Conservation (phyloP, 805 yeast species). For the Metschnikowia koreensis region DNA sequence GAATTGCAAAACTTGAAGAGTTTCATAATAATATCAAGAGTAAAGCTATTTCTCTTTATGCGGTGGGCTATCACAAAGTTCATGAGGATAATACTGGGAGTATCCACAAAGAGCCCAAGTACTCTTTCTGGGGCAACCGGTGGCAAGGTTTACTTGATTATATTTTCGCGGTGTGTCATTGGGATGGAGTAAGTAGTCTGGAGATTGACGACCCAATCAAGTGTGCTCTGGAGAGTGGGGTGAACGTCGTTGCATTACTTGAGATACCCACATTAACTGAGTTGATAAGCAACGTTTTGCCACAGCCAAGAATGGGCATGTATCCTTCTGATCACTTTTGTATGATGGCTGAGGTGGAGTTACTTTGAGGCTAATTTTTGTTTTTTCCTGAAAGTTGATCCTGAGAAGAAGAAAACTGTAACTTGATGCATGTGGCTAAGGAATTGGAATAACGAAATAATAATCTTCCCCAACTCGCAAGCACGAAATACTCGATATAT, state of each 20-base stretch:
- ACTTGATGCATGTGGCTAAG: too few species aligned
- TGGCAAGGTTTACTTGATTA: slow-evolving; percentile 1
- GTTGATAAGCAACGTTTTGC: not conserved
- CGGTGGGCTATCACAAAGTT: not conserved
- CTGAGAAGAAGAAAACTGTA: not conserved
- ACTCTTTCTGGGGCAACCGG: not conserved
- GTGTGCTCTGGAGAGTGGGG: not conserved
- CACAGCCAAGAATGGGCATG: not conserved
- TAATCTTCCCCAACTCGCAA: too few species aligned
- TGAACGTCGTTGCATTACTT: not conserved
- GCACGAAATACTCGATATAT: too few species aligned
- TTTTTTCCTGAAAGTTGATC: not conserved
- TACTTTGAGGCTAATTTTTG: not conserved
- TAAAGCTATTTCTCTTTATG: not conserved
- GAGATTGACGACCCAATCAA: not conserved
- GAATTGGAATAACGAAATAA: too few species aligned
- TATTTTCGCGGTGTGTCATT: not conserved
- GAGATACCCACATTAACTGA: not conserved
- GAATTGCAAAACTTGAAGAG: not conserved
- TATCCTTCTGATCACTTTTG: not conserved
- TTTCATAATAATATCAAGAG: not conserved
- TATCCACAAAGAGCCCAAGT: not conserved
- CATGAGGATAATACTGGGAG: slow-evolving; percentile 34
- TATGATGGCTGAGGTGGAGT: not conserved
- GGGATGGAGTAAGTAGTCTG: not conserved